A percentile compares a stretch with the other conserved stretches of the same genome.
Conservation (phyloP, 768 basidiomycete species). For the Cystoderma amianthinum region DNA sequence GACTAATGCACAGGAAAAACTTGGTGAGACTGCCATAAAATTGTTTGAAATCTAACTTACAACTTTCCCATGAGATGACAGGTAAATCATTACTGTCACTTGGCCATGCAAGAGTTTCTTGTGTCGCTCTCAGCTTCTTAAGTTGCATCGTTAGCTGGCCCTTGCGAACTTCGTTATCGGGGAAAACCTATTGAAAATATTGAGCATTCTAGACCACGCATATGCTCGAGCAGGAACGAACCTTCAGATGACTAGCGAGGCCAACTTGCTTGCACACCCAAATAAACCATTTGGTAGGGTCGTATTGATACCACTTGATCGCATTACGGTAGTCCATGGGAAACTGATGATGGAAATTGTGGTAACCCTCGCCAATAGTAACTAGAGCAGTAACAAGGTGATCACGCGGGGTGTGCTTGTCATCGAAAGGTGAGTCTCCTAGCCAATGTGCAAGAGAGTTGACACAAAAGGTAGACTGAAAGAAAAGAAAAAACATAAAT, state of each 20-base stretch:
- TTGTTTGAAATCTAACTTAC: conserved; percentile 45
- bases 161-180: conserved; percentile 64
- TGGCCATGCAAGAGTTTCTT: conserved; percentile 78
- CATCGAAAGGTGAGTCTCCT: conserved; percentile 88
- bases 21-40: no score
- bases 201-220: neutral
- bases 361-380: conserved; percentile 94
- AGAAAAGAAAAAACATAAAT: conserved; percentile 7
- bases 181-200: conserved; percentile 33
- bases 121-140: conserved; percentile 75
- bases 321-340: conserved; percentile 98
- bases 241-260: conserved; percentile 67
- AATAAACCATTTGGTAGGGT: conserved; percentile 94
- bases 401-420: conserved; percentile 91
- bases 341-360: conserved; percentile 97
- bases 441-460: conserved; percentile 97
- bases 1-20: conserved; percentile 38
- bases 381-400: conserved; percentile 84
- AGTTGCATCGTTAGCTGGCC: conserved; percentile 93
- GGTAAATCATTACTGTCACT: conserved; percentile 68
- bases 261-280: conserved; percentile 51
- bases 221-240: conserved; percentile 8
- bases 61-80: conserved; percentile 83
- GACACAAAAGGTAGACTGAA: conserved; percentile 89
- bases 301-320: conserved; percentile 91